phyloP scores from a whole-genome alignment of 441 rosid genomes.

The Mallotus repandus region DNA sequence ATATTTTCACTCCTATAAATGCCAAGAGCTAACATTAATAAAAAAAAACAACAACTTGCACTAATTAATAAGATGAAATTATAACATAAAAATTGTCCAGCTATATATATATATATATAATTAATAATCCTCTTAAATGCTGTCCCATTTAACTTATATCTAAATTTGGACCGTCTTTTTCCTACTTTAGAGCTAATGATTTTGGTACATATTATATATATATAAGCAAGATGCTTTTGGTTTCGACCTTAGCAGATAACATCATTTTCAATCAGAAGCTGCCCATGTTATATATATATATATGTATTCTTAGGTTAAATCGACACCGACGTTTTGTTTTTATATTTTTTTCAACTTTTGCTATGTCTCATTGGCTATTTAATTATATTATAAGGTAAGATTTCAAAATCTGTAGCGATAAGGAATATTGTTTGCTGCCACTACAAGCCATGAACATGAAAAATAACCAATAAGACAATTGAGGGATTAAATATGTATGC shows the following conservation, averaged over 20 bases:
- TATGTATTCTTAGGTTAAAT: slow-evolving; percentile 9
- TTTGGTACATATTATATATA: not conserved
- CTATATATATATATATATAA: no score
- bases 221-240: slow-evolving; percentile 23
- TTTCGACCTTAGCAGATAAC: slow-evolving; percentile 19
- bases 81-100: no score
- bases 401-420: slow-evolving; percentile 5
- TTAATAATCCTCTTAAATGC: not conserved
- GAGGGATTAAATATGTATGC: no score
- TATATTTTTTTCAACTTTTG: slow-evolving; percentile 10
- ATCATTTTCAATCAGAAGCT: slow-evolving; percentile 25
- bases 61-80: no score
- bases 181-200: slow-evolving; percentile 9
- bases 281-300: slow-evolving; percentile 10
- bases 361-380: not conserved
- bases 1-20: no score
- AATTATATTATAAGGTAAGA: slow-evolving; percentile 7
- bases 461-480: slow-evolving; percentile 15
- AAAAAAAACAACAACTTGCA: no score
- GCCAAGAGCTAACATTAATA: no score
- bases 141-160: slow-evolving; percentile 10
- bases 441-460: not conserved
- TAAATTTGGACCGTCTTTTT: not conserved
- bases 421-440: not conserved
- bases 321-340: slow-evolving; percentile 12